Conservation (phyloP, 345 rosid genomes). For the Gossypium herbaceum region DNA sequence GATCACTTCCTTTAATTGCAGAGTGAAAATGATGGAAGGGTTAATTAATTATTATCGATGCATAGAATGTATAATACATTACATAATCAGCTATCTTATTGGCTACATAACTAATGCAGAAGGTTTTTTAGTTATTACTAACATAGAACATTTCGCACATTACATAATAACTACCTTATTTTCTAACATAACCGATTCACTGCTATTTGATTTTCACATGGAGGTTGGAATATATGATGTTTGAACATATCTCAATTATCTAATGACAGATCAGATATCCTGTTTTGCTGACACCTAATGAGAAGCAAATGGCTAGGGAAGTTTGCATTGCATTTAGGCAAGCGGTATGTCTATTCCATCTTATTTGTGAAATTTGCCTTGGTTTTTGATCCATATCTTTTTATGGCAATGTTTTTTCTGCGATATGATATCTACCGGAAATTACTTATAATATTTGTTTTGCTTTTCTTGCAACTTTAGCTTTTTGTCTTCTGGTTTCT, state of each 20-base stretch:
- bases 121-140: not conserved
- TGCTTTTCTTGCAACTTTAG: not conserved
- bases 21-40: not conserved
- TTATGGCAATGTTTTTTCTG: not conserved
- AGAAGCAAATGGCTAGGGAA: slow-evolving; percentile 99
- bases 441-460: not conserved
- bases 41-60: not conserved
- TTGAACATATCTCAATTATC: slow-evolving; percentile 5
- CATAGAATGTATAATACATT: not conserved
- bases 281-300: slow-evolving; percentile 91
- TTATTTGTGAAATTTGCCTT: not conserved
- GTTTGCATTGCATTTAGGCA: slow-evolving; percentile 97
- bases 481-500: not conserved
- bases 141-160: not conserved
- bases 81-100: not conserved
- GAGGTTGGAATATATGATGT: not conserved
- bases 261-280: slow-evolving; percentile 88
- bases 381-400: not conserved
- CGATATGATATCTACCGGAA: not conserved
- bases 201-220: slow-evolving; percentile 5
- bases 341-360: slow-evolving; percentile 51
- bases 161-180: not conserved
- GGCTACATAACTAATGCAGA: not conserved
- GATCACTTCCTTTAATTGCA: not conserved
- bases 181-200: not conserved